Base-by-base conservation (phyloP, 1,139 yeast species). In the Zhuliangozyma parablackwelliae region DNA sequence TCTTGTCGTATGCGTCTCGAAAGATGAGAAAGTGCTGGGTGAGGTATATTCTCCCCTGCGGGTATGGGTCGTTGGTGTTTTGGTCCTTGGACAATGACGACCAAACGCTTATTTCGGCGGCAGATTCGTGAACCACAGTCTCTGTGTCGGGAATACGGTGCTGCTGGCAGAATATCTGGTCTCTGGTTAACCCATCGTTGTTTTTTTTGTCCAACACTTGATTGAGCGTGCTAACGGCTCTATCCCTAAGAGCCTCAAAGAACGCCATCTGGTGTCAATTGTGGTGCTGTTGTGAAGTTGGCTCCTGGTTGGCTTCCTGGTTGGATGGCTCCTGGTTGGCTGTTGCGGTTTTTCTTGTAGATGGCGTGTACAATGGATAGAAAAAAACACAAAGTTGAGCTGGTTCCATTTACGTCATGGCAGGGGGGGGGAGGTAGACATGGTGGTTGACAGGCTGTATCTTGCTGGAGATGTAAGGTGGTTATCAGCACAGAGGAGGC, bases 1-100 rank as follows among this genome's bases (percentile, higher is more conserved):
- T 72, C 32, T 72, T 68, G 52, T 88, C 95, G 46, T 78, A 79
- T 5, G 78, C 74, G 50, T 87, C 88, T 39, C 78, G 69, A 54
- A 89, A 89, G 26, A 87, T 77, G 35, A 92, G 55, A 54, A 80
- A 92, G 45, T 84, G 86, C 39, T 78, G 79, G 1, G 96, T 85
- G 31, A 90, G 59, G 47, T 65, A 82, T 12, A 90, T 50, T 46
- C 77, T 73, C 37, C 97, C 88, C 43, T 68, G 75, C 2, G 72
- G 72, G 20, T 57, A 51, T 7, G 24, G 24, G 23, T 32, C 28
- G 41, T 58, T 56, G 28, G 28, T 10, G 16, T 16, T 16, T 16
- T 16, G 16, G 3, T 16, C 4, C 16, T 16, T 3, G 12, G 28
- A n/a, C 7, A 9, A 6, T n/a, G 60, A 66, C 7, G 75, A 66